Evolutionary conservation across 2,329 filamentous ascomycete species (phyloP), one percentile per base, ranked within the genome.

Genomic region (Cercospora nicotianae): DNA sequence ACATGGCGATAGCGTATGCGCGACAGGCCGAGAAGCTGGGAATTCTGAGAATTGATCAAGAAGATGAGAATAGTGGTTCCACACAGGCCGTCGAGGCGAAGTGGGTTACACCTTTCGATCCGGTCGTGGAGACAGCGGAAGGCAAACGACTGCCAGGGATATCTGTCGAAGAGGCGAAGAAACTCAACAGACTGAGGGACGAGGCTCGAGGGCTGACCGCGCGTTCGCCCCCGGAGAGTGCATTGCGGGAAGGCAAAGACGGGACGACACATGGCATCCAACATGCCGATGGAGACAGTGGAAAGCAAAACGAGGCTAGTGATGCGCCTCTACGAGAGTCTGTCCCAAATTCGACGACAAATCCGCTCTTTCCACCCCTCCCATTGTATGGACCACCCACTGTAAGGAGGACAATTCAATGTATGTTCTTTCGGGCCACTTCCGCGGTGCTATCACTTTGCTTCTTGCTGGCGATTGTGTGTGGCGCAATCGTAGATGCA

Each of bases 311-410:
- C 3, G 81, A 83, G 36, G 83, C 83, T 26, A 65, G 79, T 0
- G 73, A 75, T 45, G 79, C 77, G 6, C 78, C 83, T 9, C 71
- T 86, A 63, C 79, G 77, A 28, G 75, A 80, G 67, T 80, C 80
- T 16, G 76, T 82, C 30, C 89, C 90, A 0, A 87, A 89, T 1
- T 89, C 89, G 7, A 86, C 87, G 70, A 94, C 91, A 1, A 90
- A 94, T 72, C 91, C 92, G 3, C 81, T 96, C 5, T 97, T 97
- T 72, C 93, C 93, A 5, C 91, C 92, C 1, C 79, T 97, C 8
- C 93, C 93, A 0, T 82, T 92, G 0, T 97, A 96, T 74, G 91
- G 91, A 0, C 90, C 92, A 0, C 89, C 93, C 0, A 89, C 90
- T 0, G 62, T 86, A 0, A 67, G 90, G n/a, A 85, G 89, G 59